phyloP scores from a whole-genome alignment of 371 early-diverging fungal species.

The Blakeslea trispora region DNA sequence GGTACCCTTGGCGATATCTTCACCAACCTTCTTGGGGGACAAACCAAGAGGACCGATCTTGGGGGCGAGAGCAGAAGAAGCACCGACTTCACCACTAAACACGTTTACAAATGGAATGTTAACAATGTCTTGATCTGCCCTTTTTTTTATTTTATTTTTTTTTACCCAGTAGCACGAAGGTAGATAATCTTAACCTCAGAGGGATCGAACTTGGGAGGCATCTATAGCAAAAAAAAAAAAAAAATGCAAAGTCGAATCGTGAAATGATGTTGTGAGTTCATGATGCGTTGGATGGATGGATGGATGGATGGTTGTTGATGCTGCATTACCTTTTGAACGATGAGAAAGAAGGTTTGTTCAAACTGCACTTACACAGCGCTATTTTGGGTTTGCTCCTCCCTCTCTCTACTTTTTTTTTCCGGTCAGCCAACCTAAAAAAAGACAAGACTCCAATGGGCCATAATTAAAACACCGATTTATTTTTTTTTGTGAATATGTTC shows the following conservation, averaged over 20 bases:
- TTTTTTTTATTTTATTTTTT: not conserved
- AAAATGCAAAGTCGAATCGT: too few relatives aligned
- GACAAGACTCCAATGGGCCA: too few relatives aligned
- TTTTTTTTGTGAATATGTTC: too few relatives aligned
- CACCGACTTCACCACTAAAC: slow-evolving; percentile 75
- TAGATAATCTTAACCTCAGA: slow-evolving; percentile 89
- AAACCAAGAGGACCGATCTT: slow-evolving; percentile 99
- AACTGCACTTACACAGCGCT: too few relatives aligned
- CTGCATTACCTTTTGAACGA: slow-evolving; percentile 28
- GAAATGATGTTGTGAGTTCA: too few relatives aligned
- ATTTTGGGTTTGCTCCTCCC: too few relatives aligned
- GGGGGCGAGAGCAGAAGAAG: slow-evolving; percentile 95
- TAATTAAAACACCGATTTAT: too few relatives aligned
- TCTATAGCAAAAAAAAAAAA: too few relatives aligned
- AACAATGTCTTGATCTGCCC: too few relatives aligned
- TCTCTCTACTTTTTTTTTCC: too few relatives aligned
- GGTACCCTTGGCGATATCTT: slow-evolving; percentile 99
- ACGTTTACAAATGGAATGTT: not conserved
- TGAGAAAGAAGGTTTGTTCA: slow-evolving; percentile 29
- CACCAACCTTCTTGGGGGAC: slow-evolving; percentile 99
- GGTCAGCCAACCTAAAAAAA: too few relatives aligned
- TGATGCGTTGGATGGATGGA: too few relatives aligned
- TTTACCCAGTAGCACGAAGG: slow-evolving; percentile 94
- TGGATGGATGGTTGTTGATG: slow-evolving; percentile 23
- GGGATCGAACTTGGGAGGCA: slow-evolving; percentile 91